Percentiles rank a stretch among this genome's conserved stretches.
These are phyloP conservation scores for Apiospora aurea DNA, from an alignment of 2,329 filamentous ascomycete species.

Conservation along the genomic window DNA sequence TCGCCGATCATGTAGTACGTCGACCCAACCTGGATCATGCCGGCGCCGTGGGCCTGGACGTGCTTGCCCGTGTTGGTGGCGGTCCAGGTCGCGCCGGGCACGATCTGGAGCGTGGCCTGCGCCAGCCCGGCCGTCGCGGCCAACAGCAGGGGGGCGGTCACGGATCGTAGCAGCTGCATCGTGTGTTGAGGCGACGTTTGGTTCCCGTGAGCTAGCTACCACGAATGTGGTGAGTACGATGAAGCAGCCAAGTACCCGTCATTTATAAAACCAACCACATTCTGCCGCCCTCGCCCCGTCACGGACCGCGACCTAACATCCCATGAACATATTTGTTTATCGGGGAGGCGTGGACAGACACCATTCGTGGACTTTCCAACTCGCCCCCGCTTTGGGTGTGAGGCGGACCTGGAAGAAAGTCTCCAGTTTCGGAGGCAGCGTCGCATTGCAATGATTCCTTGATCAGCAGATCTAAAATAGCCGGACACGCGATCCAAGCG, in stretches of 20 bases:
- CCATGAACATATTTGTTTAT: background rate
- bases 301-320: background rate
- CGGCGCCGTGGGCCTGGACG: slow-evolving; percentile 45
- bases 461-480: slow-evolving; percentile 22
- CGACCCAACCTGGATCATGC: slow-evolving; percentile 63
- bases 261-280: background rate
- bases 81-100: slow-evolving; percentile 41
- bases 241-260: background rate
- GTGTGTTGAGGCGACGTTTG: background rate
- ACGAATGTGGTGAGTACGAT: background rate
- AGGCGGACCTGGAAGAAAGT: background rate
- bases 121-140: slow-evolving; percentile 35
- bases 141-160: slow-evolving; percentile 29
- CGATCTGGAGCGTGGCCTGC: slow-evolving; percentile 39
- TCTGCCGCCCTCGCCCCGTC: slow-evolving; percentile 1
- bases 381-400: slow-evolving; percentile 3
- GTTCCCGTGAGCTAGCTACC: background rate
- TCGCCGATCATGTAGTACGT: slow-evolving; percentile 75
- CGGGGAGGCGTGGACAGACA: background rate
- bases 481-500: background rate
- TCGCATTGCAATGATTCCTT: background rate
- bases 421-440: slow-evolving; percentile 18
- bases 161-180: slow-evolving; percentile 1
- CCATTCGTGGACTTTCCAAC: slow-evolving; percentile 20
- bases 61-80: slow-evolving; percentile 34